These are phyloP conservation scores for Macadamia integrifolia DNA, from an alignment of 164 flowering plant genomes.

Conservation along the genomic window DNA sequence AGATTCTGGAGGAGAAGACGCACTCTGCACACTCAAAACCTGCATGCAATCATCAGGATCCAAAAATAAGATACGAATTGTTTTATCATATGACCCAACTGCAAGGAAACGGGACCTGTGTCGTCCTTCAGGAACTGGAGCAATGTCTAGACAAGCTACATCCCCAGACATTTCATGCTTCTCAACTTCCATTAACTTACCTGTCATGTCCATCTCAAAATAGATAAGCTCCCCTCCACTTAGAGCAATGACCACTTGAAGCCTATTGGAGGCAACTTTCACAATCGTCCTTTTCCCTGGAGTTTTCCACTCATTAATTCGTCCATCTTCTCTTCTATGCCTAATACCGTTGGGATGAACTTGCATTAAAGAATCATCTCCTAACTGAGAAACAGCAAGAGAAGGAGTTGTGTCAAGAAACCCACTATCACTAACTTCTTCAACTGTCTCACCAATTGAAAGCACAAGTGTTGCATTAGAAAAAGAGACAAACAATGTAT, in stretches of 20 bases:
- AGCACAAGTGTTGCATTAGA: slow-evolving; percentile 97
- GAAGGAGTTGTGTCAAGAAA: slow-evolving; percentile 81
- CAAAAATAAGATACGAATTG: slow-evolving; percentile 83
- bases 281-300: slow-evolving; percentile 81
- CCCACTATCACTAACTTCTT: slow-evolving; percentile 90
- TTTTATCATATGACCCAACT: slow-evolving; percentile 94
- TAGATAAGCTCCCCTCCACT: slow-evolving; percentile 83
- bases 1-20: slow-evolving; percentile 92
- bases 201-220: slow-evolving; percentile 75
- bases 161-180: slow-evolving; percentile 98
- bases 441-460: slow-evolving; percentile 98
- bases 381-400: slow-evolving; percentile 70
- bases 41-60: slow-evolving; percentile 99
- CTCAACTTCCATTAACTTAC: slow-evolving; percentile 78
- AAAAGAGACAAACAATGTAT: slow-evolving; percentile 91
- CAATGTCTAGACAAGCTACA: slow-evolving; percentile 96
- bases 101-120: slow-evolving; percentile 97
- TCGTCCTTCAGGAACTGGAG: slow-evolving; percentile 98
- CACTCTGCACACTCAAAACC: slow-evolving; percentile 88
- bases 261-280: slow-evolving; percentile 75
- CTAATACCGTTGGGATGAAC: slow-evolving; percentile 81
- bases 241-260: slow-evolving; percentile 75
- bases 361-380: slow-evolving; percentile 84
- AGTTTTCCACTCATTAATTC: slow-evolving; percentile 84
- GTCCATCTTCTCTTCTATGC: slow-evolving; percentile 81